Percentiles rank a stretch among this genome's conserved stretches.
Evolutionary conservation across 2,329 filamentous ascomycete species (phyloP).

Genomic region (Colletotrichum cordylinicola): DNA sequence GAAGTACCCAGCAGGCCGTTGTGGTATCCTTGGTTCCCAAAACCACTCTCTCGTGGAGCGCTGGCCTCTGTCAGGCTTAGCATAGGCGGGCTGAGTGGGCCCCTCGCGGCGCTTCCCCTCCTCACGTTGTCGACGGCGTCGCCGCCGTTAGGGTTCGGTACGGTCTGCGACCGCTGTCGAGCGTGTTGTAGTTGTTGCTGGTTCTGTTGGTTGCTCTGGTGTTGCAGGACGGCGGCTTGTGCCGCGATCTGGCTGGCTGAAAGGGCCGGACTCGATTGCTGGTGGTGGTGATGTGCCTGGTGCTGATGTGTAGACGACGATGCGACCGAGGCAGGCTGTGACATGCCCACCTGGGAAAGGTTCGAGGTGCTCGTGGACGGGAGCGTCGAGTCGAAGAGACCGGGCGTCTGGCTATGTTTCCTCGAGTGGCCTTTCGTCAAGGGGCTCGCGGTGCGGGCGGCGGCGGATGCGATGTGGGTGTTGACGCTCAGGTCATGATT

Average conservation of each 20-base stretch:
- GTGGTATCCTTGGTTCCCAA: slow-evolving; percentile 59
- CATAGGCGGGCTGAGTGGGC: slow-evolving; percentile 65
- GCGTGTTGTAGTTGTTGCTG: slow-evolving; percentile 45
- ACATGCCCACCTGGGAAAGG: slow-evolving; percentile 55
- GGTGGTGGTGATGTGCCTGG: background rate
- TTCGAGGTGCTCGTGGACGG: slow-evolving; percentile 66
- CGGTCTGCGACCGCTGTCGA: slow-evolving; percentile 77
- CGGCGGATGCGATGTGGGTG: slow-evolving; percentile 29
- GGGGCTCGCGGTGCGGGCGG: slow-evolving; percentile 32
- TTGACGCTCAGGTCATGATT: background rate
- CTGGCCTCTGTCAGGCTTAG: slow-evolving; percentile 71
- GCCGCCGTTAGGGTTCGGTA: slow-evolving; percentile 55
- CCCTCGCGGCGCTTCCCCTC: slow-evolving; percentile 50
- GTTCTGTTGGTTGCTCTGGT: slow-evolving; percentile 48
- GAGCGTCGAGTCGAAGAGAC: slow-evolving; percentile 77
- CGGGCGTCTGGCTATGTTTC: slow-evolving; percentile 76
- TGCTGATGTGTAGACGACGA: slow-evolving; percentile 9
- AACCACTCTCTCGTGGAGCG: slow-evolving; percentile 61
- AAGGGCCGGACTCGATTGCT: slow-evolving; percentile 40
- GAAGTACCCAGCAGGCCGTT: slow-evolving; percentile 67
- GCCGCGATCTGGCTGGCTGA: slow-evolving; percentile 81
- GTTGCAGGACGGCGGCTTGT: slow-evolving; percentile 76
- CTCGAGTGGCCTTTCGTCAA: slow-evolving; percentile 54
- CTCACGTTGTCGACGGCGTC: slow-evolving; percentile 31
- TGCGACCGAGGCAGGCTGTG: slow-evolving; percentile 47